Conservation (phyloP, 345 rosid genomes). For the Geranium rotundifolium region DNA sequence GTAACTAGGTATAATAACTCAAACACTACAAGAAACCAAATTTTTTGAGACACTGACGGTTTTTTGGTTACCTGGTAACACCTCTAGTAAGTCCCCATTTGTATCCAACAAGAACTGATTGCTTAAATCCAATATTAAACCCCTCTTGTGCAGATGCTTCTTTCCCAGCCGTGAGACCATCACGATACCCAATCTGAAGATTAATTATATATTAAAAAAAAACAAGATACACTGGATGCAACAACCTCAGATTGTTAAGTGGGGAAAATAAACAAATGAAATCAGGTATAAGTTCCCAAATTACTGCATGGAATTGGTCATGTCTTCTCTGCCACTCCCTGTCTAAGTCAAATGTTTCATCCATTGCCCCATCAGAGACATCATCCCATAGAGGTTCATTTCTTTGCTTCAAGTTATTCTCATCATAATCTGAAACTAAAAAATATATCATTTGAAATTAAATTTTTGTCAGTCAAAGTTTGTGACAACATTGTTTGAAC, state of each 20-base stretch:
- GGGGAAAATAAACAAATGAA: background rate
- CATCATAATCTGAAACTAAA: slow-evolving; percentile 18
- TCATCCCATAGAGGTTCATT: slow-evolving; percentile 35
- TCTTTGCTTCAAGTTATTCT: slow-evolving; percentile 15
- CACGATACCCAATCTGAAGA: slow-evolving; percentile 66
- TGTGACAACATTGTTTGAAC: too few species aligned
- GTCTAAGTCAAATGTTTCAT: slow-evolving; percentile 23
- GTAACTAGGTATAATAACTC: too few species aligned
- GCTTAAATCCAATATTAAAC: slow-evolving; percentile 60
- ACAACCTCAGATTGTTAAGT: background rate
- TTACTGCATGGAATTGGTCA: slow-evolving; percentile 38
- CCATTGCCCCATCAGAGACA: slow-evolving; percentile 30
- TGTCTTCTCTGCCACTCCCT: slow-evolving; percentile 39
- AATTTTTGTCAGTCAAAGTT: too few species aligned
- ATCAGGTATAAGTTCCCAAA: background rate
- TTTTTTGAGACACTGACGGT: background rate
- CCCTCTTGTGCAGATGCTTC: slow-evolving; percentile 74
- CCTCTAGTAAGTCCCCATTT: slow-evolving; percentile 76
- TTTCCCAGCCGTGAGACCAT: slow-evolving; percentile 65
- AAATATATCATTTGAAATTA: background rate
- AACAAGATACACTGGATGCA: background rate
- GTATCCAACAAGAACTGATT: slow-evolving; percentile 51
- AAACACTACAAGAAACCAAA: too few species aligned
- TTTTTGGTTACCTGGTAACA: slow-evolving; percentile 44
- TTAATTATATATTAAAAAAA: background rate